phyloP scores from a whole-genome alignment of 108 stramenopile genomes.

The Skeletonema grethae region DNA sequence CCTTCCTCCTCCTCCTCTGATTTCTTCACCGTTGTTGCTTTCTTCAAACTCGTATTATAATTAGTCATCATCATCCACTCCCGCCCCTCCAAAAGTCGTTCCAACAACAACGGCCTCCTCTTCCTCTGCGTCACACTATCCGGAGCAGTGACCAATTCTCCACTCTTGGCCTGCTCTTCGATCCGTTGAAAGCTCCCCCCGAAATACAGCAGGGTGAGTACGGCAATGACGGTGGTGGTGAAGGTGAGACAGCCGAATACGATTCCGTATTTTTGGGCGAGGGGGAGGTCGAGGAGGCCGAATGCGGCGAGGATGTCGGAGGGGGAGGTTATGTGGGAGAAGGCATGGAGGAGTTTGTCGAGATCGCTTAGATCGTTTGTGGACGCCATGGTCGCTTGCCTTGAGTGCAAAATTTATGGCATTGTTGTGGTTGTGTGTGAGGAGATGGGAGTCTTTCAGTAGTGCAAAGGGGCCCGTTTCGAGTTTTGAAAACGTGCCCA shows the following conservation, averaged over 20 bases:
- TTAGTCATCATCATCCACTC: conserved; percentile 65
- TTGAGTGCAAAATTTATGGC: neutral
- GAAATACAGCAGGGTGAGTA: conserved; percentile 60
- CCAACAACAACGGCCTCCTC: conserved; percentile 70
- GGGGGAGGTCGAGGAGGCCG: conserved; percentile 70
- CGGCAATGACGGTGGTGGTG: conserved; percentile 63
- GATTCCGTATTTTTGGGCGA: conserved; percentile 85
- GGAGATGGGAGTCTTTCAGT: too few relatives aligned
- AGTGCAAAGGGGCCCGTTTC: neutral
- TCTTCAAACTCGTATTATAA: neutral
- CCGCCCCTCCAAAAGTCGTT: conserved; percentile 67
- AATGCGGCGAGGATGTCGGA: conserved; percentile 62
- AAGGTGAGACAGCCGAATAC: conserved; percentile 76
- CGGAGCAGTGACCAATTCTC: conserved; percentile 48
- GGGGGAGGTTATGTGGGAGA: conserved; percentile 29
- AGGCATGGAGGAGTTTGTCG: conserved; percentile 41
- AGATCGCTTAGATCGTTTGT: conserved; percentile 20
- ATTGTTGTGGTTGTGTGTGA: neutral
- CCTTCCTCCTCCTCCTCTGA: neutral
- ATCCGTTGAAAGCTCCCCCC: conserved; percentile 83
- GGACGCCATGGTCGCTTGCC: neutral
- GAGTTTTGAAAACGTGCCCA: neutral
- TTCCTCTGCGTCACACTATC: conserved; percentile 55
- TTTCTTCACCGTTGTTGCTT: too few relatives aligned
- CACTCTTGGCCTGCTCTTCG: conserved; percentile 63